Evolutionary conservation across 164 flowering plant species (phyloP).

Genomic region (Berberis vulgaris): DNA sequence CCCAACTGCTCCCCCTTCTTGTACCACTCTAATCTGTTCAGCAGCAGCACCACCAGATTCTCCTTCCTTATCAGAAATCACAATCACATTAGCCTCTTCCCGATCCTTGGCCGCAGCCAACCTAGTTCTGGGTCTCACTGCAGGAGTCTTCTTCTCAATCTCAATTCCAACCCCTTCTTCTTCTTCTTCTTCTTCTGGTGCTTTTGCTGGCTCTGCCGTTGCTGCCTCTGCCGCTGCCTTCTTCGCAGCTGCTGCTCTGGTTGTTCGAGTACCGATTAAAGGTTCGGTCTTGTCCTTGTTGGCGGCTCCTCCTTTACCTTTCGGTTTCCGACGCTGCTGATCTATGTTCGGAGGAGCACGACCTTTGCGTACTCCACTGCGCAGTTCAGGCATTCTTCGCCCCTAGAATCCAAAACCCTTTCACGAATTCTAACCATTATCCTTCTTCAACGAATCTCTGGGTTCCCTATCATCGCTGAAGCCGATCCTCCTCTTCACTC

Average conservation of each 20-base stretch:
- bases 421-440: constrained; percentile 28
- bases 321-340: neutral
- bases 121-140: constrained; percentile 14
- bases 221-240: too few species aligned
- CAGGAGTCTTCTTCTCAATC: too few species aligned
- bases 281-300: neutral
- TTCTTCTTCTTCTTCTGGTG: too few species aligned
- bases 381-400: constrained; percentile 67
- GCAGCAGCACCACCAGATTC: constrained; percentile 1
- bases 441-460: constrained; percentile 15
- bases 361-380: constrained; percentile 50
- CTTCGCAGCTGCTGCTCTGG: constrained; percentile 18
- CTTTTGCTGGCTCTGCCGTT: too few species aligned
- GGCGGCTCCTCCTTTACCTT: neutral
- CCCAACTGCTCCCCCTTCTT: constrained; percentile 2
- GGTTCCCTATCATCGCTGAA: constrained; percentile 10
- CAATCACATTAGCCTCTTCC: constrained; percentile 15
- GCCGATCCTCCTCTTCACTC: constrained; percentile 21
- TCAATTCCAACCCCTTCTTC: too few species aligned
- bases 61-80: constrained; percentile 10
- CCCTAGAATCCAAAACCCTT: constrained; percentile 41
- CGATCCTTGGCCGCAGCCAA: constrained; percentile 22
- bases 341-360: constrained; percentile 31
- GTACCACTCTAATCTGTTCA: constrained; percentile 7
- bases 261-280: constrained; percentile 3